phyloP scores from a whole-genome alignment of 352 stramenopile species.

The Phytophthora podocarpi region DNA sequence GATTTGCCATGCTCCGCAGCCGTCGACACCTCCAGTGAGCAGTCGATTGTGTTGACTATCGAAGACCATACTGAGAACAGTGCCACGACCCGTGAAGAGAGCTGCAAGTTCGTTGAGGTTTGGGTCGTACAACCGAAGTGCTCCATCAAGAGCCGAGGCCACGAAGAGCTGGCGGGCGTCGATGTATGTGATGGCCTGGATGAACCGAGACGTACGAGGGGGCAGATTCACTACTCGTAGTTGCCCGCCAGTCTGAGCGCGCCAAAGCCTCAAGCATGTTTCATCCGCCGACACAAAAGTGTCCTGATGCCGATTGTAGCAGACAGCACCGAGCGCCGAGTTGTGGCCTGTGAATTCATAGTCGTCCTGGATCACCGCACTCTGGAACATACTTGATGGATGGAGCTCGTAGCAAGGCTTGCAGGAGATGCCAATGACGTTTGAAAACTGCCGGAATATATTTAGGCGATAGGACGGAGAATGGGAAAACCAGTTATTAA shows the following conservation, averaged over 20 bases:
- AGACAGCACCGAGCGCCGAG: slow-evolving; percentile 57
- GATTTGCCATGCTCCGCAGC: slow-evolving; percentile 66
- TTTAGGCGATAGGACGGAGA: slow-evolving; percentile 2
- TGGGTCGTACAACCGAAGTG: slow-evolving; percentile 65
- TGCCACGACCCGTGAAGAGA: slow-evolving; percentile 51
- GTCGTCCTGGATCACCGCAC: slow-evolving; percentile 70
- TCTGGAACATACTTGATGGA: slow-evolving; percentile 56
- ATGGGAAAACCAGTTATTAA: too few relatives aligned
- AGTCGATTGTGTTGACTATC: slow-evolving; percentile 57
- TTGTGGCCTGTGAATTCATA: slow-evolving; percentile 65
- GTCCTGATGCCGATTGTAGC: slow-evolving; percentile 72
- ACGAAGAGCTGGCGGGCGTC: slow-evolving; percentile 67
- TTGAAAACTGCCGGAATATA: slow-evolving; percentile 19
- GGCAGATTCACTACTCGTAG: slow-evolving; percentile 58
- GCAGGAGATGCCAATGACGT: too few relatives aligned
- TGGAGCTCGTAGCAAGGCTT: background rate
- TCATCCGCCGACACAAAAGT: slow-evolving; percentile 71
- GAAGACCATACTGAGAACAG: slow-evolving; percentile 62
- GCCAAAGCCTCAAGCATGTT: slow-evolving; percentile 55
- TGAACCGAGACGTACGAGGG: slow-evolving; percentile 55
- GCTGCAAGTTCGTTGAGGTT: slow-evolving; percentile 62
- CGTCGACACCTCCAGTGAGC: slow-evolving; percentile 66
- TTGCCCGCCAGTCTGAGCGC: slow-evolving; percentile 26
- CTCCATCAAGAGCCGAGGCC: slow-evolving; percentile 63
- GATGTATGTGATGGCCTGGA: slow-evolving; percentile 69